These are phyloP conservation scores for Aspergillus thermomutatus DNA, from an alignment of 2,329 filamentous ascomycete species.

Conservation along the genomic window DNA sequence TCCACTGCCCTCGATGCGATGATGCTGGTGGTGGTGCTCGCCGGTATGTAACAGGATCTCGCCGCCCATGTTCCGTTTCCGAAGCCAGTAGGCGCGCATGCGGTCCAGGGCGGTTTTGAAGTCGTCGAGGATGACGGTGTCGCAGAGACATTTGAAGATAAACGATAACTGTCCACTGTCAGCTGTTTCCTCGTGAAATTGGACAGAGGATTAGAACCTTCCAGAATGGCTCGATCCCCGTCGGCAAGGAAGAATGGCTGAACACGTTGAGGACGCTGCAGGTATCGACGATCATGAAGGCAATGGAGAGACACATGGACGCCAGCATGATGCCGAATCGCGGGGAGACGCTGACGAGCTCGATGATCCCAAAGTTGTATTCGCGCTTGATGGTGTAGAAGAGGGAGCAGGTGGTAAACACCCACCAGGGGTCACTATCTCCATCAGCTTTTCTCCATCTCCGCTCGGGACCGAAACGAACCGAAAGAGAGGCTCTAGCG, in stretches of 20 bases:
- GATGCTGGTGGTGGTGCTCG: not conserved
- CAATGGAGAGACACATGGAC: constrained; percentile 59
- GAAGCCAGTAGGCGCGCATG: constrained; percentile 31
- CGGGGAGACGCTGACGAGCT: constrained; percentile 59
- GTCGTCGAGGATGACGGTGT: constrained; percentile 64
- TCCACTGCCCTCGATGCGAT: not conserved
- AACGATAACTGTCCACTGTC: constrained; percentile 47
- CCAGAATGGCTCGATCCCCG: constrained; percentile 66
- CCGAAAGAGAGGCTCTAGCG: constrained; percentile 60
- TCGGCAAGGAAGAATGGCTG: constrained; percentile 33
- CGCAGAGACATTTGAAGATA: constrained; percentile 65
- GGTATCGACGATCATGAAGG: constrained; percentile 61
- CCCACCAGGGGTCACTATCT: constrained; percentile 63
- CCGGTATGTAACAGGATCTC: constrained; percentile 13
- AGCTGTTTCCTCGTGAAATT: not conserved
- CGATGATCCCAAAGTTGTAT: constrained; percentile 57
- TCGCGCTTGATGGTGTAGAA: constrained; percentile 62
- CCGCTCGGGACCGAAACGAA: constrained; percentile 16
- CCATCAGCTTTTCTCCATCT: constrained; percentile 1
- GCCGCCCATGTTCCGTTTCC: constrained; percentile 21
- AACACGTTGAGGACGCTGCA: constrained; percentile 56
- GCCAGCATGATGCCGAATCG: constrained; percentile 62
- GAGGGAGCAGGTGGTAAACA: constrained; percentile 58
- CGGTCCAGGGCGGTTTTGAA: constrained; percentile 59
- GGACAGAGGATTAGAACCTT: too few species aligned